phyloP scores from a whole-genome alignment of 768 basidiomycete species.

The Hortiboletus campestris region DNA sequence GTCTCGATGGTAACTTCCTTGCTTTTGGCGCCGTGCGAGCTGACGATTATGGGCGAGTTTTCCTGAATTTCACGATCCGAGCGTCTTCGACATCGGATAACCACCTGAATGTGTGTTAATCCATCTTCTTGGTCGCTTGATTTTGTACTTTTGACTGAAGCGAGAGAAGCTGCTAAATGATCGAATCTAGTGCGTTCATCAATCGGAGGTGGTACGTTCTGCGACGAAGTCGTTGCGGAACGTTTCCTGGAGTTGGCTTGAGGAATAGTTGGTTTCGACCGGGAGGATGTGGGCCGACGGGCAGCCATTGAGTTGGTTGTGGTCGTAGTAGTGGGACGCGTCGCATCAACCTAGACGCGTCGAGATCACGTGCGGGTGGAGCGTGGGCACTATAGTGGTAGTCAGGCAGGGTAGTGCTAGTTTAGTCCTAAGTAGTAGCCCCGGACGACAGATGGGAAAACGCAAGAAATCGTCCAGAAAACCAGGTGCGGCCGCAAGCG shows the following conservation, averaged over 20 bases:
- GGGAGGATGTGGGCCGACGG: conserved; percentile 55
- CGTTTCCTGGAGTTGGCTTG: conserved; percentile 44
- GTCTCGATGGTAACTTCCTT: conserved; percentile 82
- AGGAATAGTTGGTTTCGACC: conserved; percentile 32
- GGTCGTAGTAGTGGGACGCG: conserved; percentile 30
- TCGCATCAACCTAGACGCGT: conserved; percentile 26
- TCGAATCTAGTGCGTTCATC: conserved; percentile 20
- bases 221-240: conserved; percentile 41
- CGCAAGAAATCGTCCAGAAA: conserved; percentile 88
- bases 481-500: conserved; percentile 56
- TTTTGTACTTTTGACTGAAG: conserved; percentile 28
- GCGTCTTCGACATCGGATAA: conserved; percentile 83
- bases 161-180: conserved; percentile 25
- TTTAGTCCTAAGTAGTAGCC: neutral
- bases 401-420: too few species aligned
- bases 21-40: conserved; percentile 70
- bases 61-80: conserved; percentile 84
- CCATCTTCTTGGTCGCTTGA: conserved; percentile 36
- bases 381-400: neutral
- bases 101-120: conserved; percentile 91
- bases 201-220: conserved; percentile 25
- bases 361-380: conserved; percentile 32
- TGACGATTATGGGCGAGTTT: conserved; percentile 84
- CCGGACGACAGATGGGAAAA: conserved; percentile 63
- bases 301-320: conserved; percentile 50